Conservation (phyloP, 345 rosid genomes). For the Sapria himalayana region DNA sequence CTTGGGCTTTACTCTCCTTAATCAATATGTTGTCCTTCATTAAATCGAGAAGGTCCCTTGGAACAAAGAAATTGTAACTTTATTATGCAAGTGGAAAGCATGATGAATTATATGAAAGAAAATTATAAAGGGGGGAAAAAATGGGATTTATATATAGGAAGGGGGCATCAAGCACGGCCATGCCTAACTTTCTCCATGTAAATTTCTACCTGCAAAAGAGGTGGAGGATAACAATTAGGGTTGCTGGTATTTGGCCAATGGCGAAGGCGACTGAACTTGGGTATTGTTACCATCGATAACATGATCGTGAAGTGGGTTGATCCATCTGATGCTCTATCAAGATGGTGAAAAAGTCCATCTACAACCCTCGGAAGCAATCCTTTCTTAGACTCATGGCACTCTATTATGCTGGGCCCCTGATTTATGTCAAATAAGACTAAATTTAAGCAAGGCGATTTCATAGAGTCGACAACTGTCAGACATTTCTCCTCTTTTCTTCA, state of each 20-base stretch:
- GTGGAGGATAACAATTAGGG: constrained; percentile 2
- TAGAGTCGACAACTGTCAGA: background rate
- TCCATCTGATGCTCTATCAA: constrained; percentile 23
- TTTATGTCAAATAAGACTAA: constrained; percentile 4
- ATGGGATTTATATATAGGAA: background rate
- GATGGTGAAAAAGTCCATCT: constrained; percentile 38
- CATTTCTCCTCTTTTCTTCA: background rate
- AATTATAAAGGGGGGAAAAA: constrained; percentile 2
- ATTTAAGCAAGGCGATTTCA: constrained; percentile 2
- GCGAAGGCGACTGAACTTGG: background rate
- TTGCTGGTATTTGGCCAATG: background rate
- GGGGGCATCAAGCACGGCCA: background rate
- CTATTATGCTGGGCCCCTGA: constrained; percentile 48
- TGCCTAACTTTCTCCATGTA: constrained; percentile 95
- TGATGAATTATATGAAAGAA: too few relatives aligned
- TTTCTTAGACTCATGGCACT: constrained; percentile 31
- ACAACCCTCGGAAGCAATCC: constrained; percentile 63
- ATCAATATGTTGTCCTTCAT: constrained; percentile 67
- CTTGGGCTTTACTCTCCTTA: constrained; percentile 57
- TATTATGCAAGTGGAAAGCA: too few relatives aligned
- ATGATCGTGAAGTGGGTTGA: constrained; percentile 27
- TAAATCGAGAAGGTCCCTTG: constrained; percentile 66
- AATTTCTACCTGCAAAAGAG: constrained; percentile 46
- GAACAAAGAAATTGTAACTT: constrained; percentile 1
- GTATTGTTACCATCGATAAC: constrained; percentile 54